phyloP scores from a whole-genome alignment of 306 rosid species.

The Casuarina glauca region DNA sequence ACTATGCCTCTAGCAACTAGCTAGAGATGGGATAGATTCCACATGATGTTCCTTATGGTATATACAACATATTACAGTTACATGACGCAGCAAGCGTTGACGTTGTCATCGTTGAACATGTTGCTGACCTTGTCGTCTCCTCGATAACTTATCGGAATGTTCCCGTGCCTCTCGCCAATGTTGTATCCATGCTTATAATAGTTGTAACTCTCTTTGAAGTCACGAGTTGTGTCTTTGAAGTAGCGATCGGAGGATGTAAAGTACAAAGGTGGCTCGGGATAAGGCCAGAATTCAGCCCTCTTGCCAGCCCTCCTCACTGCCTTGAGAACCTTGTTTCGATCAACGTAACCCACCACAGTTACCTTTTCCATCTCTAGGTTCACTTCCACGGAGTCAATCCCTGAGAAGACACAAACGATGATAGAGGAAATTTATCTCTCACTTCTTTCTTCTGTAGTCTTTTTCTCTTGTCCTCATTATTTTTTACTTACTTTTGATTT shows the following conservation, averaged over 20 bases:
- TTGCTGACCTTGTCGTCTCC: constrained; percentile 93
- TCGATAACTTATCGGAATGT: constrained; percentile 58
- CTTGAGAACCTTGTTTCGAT: constrained; percentile 79
- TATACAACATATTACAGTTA: constrained; percentile 19
- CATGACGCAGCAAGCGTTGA: constrained; percentile 82
- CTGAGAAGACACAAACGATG: constrained; percentile 28
- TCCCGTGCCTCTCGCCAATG: constrained; percentile 72
- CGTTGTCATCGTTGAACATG: constrained; percentile 95
- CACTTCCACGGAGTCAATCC: constrained; percentile 83
- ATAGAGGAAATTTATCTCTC: too few species aligned
- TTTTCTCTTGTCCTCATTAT: too few species aligned
- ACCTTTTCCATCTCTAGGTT: constrained; percentile 69
- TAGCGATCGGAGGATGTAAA: constrained; percentile 69
- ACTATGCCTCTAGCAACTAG: too few species aligned
- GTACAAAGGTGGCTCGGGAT: constrained; percentile 75
- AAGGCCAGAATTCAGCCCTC: constrained; percentile 90
- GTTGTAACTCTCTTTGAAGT: constrained; percentile 82
- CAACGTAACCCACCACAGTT: constrained; percentile 71
- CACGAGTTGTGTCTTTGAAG: constrained; percentile 67
- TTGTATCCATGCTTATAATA: constrained; percentile 92
- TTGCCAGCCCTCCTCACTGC: constrained; percentile 86
- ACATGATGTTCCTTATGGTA: background rate
- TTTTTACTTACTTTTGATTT: too few species aligned
- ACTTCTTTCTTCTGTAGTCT: too few species aligned
- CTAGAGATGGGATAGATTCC: too few species aligned